Evolutionary conservation across 768 basidiomycete species (phyloP), one percentile per base, ranked within the genome.

Genomic region (Boletus patriciae): DNA sequence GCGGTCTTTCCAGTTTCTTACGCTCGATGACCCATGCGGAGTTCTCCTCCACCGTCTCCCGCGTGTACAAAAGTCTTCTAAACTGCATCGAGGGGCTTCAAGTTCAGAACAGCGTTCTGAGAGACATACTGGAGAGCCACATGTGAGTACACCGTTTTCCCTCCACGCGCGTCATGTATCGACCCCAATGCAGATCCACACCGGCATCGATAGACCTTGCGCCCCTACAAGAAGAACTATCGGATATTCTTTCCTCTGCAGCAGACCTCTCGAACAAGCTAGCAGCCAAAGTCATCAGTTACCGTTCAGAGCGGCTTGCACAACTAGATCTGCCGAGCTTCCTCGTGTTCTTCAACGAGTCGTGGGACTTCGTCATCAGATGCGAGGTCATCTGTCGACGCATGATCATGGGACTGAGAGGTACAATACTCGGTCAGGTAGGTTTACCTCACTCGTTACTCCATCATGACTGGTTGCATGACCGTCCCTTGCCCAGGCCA

Each of bases 371-470:
- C 63, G 93, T 98, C 10, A 81, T 97, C 25, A 80, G 79, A 61
- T 93, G 91, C 66, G 96, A 99, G 70, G 83, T 86, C 29, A 77
- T 97, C 29, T 92, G 89, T 60, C 80, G 86, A 52, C 79, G 88
- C 62, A 98, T 98, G 93, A 94, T 98, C 55, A 92, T 98, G 54
- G 89, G 92, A 7, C 76, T 98, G 33, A 78, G 97, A 55, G 95
- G 94, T 6, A 89, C 85, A 3, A 82, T 94, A 49, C 85, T 95
- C 43, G 80, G 85, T 51, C 95, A 96, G 80, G 90, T 90, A 60
- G 41, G 73, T 67, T 60, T 55, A 63, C 44, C n/a, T n/a, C n/a
- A n/a, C 23, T 27, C 38, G 37, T 46, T 23, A 19, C 23, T 31
- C 11, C 16, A 19, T 36, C 16, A 19, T 43, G 47, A 60, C 37